Percentiles rank a stretch among this genome's conserved stretches.
Evolutionary conservation across 805 yeast species (phyloP).

Genomic region (Wickerhamiella domercqiae): DNA sequence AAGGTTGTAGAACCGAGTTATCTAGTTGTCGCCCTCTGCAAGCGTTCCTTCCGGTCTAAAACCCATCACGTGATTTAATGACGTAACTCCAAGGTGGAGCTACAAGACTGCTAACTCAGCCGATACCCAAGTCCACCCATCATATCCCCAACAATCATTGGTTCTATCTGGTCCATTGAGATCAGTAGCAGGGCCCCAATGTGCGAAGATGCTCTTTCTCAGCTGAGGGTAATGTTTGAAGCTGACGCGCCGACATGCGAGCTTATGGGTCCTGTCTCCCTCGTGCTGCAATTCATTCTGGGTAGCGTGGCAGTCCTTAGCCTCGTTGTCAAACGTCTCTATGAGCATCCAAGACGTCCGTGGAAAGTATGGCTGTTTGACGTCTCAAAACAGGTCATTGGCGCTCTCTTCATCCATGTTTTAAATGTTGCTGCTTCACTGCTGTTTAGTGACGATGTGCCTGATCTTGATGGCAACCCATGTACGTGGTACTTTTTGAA

Average conservation of each 20-base stretch:
- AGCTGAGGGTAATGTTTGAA: no score
- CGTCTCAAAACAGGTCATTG: constrained; percentile 77
- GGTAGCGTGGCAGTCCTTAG: constrained; percentile 67
- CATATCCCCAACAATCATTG: no score
- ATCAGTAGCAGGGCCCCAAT: no score
- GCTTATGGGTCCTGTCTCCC: constrained; percentile 73
- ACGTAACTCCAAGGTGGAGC: no score
- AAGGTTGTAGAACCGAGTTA: no score
- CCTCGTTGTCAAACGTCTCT: constrained; percentile 55
- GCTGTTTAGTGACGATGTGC: constrained; percentile 27
- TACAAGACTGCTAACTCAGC: no score
- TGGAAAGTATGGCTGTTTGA: constrained; percentile 84
- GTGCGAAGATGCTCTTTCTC: no score
- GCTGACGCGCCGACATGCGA: constrained; percentile 32
- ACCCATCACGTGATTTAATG: no score
- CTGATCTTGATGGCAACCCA: constrained; percentile 40
- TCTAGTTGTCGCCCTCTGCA: no score
- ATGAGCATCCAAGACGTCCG: constrained; percentile 75
- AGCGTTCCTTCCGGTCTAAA: no score
- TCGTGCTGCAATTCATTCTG: constrained; percentile 57
- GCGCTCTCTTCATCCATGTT: constrained; percentile 72
- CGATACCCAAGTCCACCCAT: no score
- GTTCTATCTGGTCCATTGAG: no score
- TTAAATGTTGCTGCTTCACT: constrained; percentile 62
- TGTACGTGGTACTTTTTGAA: constrained; percentile 93